Evolutionary conservation across 768 basidiomycete species (phyloP), one percentile per base, ranked within the genome.

Genomic region (Boletus fagicola): DNA sequence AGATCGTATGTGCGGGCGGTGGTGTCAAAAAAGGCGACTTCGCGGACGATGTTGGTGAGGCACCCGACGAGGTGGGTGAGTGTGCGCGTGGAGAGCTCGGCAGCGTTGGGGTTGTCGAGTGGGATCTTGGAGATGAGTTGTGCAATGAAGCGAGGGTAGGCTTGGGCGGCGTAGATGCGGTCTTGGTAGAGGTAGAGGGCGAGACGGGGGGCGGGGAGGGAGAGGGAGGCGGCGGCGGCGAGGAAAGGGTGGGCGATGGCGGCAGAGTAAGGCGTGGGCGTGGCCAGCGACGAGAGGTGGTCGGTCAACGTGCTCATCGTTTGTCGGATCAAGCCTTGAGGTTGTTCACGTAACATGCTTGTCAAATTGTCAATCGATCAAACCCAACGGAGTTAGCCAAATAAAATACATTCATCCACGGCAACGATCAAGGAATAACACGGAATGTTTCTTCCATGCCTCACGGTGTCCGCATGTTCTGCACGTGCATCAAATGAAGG

Each of bases 91-190:
- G 64, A 57, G 15, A 67, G 54, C 2, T 57, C 56, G 13, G 42
- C 5, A 16, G 45, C 16, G 18, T 10, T 43, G 26, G 53, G n/a
- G 33, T 62, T 36, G 16, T 73, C 63, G 49, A 74, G 59, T 1
- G 85, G 85, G 57, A 90, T 83, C 36, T 78, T 77, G 8, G 83
- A 65, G 59, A 92, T 84, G 47, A 90, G 78, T 2, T 79, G 70
- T 28, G 85, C 86, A 60, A 89, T 82, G 74, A 87, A 88, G 51
- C 80, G 81, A 15, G 88, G 87, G 67, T 90, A 90, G 1, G 85
- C 89, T 53, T 85, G 83, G 1, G 83, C 82, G 31, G 87, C 88
- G 68, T 90, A 91, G 54, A 87, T 80, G 49, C 83, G 80, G 68
- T 91, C 89, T 62, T 91, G 89, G 15, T 81, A 78, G 56, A 90